Evolutionary conservation across 2,329 filamentous ascomycete species (phyloP).

Genomic region (Nectriaceae sp.): DNA sequence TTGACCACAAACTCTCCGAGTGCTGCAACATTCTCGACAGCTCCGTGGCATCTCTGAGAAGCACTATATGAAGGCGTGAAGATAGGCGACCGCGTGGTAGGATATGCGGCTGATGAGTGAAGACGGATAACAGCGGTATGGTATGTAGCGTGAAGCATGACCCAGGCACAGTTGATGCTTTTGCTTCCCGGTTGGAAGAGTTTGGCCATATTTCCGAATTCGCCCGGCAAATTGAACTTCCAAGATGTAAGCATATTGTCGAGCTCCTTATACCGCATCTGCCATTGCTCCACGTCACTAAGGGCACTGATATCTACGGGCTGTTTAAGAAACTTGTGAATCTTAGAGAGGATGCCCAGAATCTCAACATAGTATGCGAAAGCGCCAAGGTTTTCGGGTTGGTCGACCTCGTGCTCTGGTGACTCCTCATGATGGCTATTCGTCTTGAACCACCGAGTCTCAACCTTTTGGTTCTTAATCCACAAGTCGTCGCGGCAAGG

Average conservation of each 20-base stretch:
- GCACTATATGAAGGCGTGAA: constrained; percentile 89
- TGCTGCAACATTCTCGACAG: constrained; percentile 79
- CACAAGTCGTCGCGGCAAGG: constrained; percentile 88
- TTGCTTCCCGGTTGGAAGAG: constrained; percentile 72
- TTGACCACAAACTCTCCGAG: constrained; percentile 77
- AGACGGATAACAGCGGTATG: constrained; percentile 88
- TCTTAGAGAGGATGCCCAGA: constrained; percentile 80
- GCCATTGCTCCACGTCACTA: constrained; percentile 87
- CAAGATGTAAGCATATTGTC: constrained; percentile 78
- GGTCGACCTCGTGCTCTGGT: constrained; percentile 64
- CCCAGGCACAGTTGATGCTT: constrained; percentile 77
- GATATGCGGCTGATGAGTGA: constrained; percentile 90
- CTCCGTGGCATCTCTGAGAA: constrained; percentile 77
- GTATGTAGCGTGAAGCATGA: constrained; percentile 89
- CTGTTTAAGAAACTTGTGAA: constrained; percentile 85
- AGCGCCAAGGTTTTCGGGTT: constrained; percentile 79
- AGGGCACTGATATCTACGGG: constrained; percentile 86
- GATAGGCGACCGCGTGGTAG: constrained; percentile 82
- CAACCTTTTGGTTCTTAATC: constrained; percentile 78
- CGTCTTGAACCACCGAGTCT: constrained; percentile 78
- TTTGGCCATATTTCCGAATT: constrained; percentile 83
- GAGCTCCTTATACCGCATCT: constrained; percentile 81
- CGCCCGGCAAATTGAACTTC: constrained; percentile 80
- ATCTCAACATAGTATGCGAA: constrained; percentile 93
- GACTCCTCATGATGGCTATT: constrained; percentile 44